These are phyloP conservation scores for Acanthamoeba triangularis DNA, from an alignment of 208 protist genomes.

Conservation along the genomic window DNA sequence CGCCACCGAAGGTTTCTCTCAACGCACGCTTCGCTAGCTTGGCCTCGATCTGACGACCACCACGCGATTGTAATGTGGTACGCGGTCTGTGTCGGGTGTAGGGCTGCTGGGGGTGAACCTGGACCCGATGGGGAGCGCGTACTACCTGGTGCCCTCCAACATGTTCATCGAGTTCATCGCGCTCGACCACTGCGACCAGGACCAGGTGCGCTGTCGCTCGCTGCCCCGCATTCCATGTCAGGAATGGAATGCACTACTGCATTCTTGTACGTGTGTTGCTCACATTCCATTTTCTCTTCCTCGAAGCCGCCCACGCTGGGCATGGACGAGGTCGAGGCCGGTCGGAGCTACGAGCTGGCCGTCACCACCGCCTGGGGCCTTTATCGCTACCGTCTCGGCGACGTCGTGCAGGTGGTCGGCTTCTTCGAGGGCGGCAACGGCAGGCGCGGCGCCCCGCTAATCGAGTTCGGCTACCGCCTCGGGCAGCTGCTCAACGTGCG, in stretches of 20 bases:
- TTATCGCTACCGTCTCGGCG: background rate
- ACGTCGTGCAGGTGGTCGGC: background rate
- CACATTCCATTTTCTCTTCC: background rate
- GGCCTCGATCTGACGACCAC: no score
- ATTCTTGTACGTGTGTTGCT: no score
- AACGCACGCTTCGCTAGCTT: background rate
- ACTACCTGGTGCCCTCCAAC: background rate
- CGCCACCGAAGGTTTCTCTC: background rate
- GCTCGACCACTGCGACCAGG: background rate
- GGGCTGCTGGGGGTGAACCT: background rate
- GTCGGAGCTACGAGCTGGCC: background rate
- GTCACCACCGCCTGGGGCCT: background rate
- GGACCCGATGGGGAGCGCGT: background rate
- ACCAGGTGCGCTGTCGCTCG: background rate
- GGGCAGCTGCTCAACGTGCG: background rate
- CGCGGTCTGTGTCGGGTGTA: background rate
- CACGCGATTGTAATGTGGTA: no score
- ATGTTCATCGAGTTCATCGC: background rate
- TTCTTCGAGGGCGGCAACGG: background rate
- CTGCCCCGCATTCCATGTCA: no score
- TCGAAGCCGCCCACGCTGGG: background rate
- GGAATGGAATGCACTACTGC: no score
- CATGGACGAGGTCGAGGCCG: background rate
- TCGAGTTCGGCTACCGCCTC: background rate
- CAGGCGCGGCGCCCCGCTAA: background rate